These are phyloP conservation scores for Styphnolobium japonicum DNA, from an alignment of 306 rosid species.

Conservation along the genomic window DNA sequence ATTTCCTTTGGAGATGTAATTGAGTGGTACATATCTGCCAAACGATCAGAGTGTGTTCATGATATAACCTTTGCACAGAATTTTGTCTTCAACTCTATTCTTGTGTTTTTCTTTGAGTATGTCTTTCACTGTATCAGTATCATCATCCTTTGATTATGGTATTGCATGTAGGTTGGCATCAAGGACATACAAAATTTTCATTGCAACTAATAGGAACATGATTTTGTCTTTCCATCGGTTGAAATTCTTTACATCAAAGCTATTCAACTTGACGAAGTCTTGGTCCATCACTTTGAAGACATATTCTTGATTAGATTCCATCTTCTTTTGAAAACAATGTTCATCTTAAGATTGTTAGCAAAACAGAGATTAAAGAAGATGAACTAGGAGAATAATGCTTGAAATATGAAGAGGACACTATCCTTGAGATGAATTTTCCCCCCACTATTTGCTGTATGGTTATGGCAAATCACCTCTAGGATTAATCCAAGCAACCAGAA, in stretches of 20 bases:
- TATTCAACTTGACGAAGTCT: not conserved
- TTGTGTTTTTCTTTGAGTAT: not conserved
- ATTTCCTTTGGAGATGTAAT: not conserved
- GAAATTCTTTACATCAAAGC: not conserved
- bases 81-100: not conserved
- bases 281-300: not conserved
- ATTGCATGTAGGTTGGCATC: not conserved
- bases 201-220: not conserved
- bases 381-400: too few relatives aligned
- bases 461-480: too few relatives aligned
- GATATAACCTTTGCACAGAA: not conserved
- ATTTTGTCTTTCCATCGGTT: not conserved
- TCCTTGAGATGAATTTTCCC: too few relatives aligned
- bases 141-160: not conserved
- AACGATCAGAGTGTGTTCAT: not conserved
- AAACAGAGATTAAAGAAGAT: not conserved
- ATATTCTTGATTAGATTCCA: not conserved
- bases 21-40: not conserved
- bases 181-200: not conserved
- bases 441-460: too few relatives aligned
- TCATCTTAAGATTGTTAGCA: not conserved
- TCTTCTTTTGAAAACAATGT: not conserved
- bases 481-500: too few relatives aligned
- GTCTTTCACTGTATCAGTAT: too few relatives aligned
- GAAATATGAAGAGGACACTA: too few relatives aligned